Evolutionary conservation across 1,139 yeast genomes (phyloP).

Genomic region (Suhomyces bribrorum): DNA sequence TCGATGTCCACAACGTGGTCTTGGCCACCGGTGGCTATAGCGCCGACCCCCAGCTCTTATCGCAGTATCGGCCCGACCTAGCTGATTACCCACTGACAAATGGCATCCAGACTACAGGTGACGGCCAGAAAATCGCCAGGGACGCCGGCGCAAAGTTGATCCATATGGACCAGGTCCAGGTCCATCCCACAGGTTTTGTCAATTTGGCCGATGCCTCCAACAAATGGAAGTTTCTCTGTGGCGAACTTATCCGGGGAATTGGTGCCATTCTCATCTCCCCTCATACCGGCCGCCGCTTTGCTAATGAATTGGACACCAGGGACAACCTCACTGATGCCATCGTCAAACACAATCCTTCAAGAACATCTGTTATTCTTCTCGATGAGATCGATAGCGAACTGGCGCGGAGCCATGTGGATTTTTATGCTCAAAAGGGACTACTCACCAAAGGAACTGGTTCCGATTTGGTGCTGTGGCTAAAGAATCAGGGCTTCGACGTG

Average conservation of each 20-base stretch:
- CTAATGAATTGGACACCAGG: slow-evolving; percentile 38
- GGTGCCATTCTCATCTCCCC: slow-evolving; percentile 41
- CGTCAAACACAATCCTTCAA: slow-evolving; percentile 22
- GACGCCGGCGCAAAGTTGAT: slow-evolving; percentile 34
- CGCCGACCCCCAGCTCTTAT: slow-evolving; percentile 32
- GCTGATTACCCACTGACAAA: slow-evolving; percentile 37
- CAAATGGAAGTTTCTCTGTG: slow-evolving; percentile 38
- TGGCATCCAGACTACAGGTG: slow-evolving; percentile 38
- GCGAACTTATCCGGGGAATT: slow-evolving; percentile 39
- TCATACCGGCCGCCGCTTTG: slow-evolving; percentile 32
- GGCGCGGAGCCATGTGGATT: slow-evolving; percentile 32
- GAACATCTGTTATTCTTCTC: slow-evolving; percentile 29
- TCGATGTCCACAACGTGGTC: slow-evolving; percentile 23
- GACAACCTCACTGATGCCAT: slow-evolving; percentile 34
- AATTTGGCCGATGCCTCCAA: slow-evolving; percentile 17
- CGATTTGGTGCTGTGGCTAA: slow-evolving; percentile 23
- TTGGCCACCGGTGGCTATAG: slow-evolving; percentile 44
- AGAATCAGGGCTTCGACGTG: slow-evolving; percentile 15
- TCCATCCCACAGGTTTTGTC: slow-evolving; percentile 44
- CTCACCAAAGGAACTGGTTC: slow-evolving; percentile 25
- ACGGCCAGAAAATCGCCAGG: slow-evolving; percentile 35
- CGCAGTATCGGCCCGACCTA: slow-evolving; percentile 36
- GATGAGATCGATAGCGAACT: slow-evolving; percentile 28
- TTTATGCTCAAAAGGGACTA: slow-evolving; percentile 31
- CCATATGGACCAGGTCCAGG: slow-evolving; percentile 40